Conservation (phyloP, 2,329 filamentous ascomycete species). For the Pseudogymnoascus sp. region DNA sequence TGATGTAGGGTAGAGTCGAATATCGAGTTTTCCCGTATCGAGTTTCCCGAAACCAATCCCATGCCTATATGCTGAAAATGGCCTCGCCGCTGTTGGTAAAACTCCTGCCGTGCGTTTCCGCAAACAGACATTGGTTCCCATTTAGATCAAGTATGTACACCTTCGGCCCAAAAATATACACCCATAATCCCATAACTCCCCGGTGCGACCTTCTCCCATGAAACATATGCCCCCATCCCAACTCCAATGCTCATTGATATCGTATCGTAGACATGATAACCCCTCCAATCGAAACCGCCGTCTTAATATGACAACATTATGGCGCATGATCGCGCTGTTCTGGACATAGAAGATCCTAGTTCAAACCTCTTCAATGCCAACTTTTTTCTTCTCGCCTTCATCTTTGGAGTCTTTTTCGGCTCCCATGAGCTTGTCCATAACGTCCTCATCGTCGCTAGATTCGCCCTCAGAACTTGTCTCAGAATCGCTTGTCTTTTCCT, state of each 20-base stretch:
- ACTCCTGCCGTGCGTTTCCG: background rate
- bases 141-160: background rate
- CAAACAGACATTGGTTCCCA: background rate
- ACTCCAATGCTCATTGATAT: constrained; percentile 1
- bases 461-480: constrained; percentile 10
- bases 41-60: background rate
- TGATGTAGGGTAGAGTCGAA: background rate
- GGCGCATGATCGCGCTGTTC: background rate
- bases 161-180: background rate
- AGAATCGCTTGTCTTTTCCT: constrained; percentile 15
- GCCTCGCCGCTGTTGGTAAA: background rate
- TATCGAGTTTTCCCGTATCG: no score
- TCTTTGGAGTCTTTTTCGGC: constrained; percentile 1
- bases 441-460: constrained; percentile 5
- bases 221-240: background rate
- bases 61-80: background rate
- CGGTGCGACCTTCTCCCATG: background rate
- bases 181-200: background rate
- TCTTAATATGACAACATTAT: constrained; percentile 1
- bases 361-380: constrained; percentile 3
- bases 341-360: background rate
- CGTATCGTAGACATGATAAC: background rate
- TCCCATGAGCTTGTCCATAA: constrained; percentile 10
- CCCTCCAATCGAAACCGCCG: background rate
- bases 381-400: constrained; percentile 1